Evolutionary conservation across 2,329 filamentous ascomycete genomes (phyloP), one percentile per base, ranked within the genome.

Genomic region (Trichophyton mentagrophytes): DNA sequence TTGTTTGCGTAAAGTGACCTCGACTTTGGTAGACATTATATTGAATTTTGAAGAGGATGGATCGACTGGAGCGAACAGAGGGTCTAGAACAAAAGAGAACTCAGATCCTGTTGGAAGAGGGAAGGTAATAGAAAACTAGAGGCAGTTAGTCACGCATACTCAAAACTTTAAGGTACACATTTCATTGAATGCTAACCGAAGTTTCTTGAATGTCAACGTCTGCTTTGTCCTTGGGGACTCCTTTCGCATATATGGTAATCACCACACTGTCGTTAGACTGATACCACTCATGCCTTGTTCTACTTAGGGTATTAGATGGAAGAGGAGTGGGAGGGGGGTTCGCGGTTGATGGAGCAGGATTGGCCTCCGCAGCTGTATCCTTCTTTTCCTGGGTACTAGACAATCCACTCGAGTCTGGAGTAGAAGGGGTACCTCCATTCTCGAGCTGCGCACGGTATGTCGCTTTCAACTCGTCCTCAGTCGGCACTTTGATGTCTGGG

Each of bases 1-100:
- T 46, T 79, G 76, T 72, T 96, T 96, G 63, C 79, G 80, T 15
- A 96, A 79, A 9, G 77, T 80, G 42, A 96, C 76, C 71, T 95
- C 90, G 60, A 95, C 80, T 71, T 96, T 96, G 68, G 85, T 89
- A 1, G 86, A 79, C 47, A 87, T 86, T 60, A 95, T 81, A 0
- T 78, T 81, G 66, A 77, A 82, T 51, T 79, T 85, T 20, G 84
- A 89, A 36, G 79, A 73, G 1, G 78, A 68, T 0, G 82, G 73
- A 59, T 88, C 81, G 66, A 95, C 84, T 8, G 80, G 71, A 13
- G 80, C 83, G 71, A 80, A 90, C 2, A 92, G 81, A 4, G 87
- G 84, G 17, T 85, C 79, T 49, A 90, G 79, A 0, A 78, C 79
- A 68, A 83, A 85, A 63, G 82, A 79, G 65, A 82, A 87, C 47